Base-by-base conservation (phyloP, 805 yeast species). In the Monosporozyma solicola region DNA sequence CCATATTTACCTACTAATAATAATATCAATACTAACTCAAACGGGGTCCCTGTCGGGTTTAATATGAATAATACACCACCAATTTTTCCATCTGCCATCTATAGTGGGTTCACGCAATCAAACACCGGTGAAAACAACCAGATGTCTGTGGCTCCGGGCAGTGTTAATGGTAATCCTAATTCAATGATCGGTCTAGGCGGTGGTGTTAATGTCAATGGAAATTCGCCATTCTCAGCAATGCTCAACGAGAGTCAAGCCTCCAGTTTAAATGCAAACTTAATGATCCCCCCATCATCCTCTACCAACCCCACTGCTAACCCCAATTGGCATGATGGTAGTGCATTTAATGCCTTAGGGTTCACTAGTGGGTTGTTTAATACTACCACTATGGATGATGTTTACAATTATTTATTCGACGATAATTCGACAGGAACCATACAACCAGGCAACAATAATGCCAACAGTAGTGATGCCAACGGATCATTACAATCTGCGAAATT, bases 361-460 rank as follows among this genome's bases (percentile, higher is more conserved):
- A 53, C 60, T 2, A 55, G 56, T n/a, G 58, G 60, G 10, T 54
- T 60, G 51, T 65, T 63, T 44, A 62, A 63, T 47, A 65, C 69
- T 1, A 65, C 69, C 3, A 65, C 69, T 3, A 63, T 65, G 66
- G 67, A 65, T 53, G 67, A 65, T 49, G 63, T 65, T 13, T 62
- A 62, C 49, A 65, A 61, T 41, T 64, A 61, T 39, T 53, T 64
- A 45, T 65, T 65, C 44, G 65, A 65, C 46, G 63, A 61, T 33
- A 49, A 57, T 32, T 24, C 47, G 11, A 32, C 41, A 7, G 25
- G 41, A 5, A 33, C 39, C 8, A 35, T 47, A 6, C 41, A 41
- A 20, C 48, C 48, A 31, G 16, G 25, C 24, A 22, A 8, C 22
- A 31, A 10, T 15, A 45, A 29, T 29, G 20, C 31, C 37, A 33